These are phyloP conservation scores for Stachybotrys elegans DNA, from an alignment of 2,329 filamentous ascomycete genomes.

Conservation along the genomic window DNA sequence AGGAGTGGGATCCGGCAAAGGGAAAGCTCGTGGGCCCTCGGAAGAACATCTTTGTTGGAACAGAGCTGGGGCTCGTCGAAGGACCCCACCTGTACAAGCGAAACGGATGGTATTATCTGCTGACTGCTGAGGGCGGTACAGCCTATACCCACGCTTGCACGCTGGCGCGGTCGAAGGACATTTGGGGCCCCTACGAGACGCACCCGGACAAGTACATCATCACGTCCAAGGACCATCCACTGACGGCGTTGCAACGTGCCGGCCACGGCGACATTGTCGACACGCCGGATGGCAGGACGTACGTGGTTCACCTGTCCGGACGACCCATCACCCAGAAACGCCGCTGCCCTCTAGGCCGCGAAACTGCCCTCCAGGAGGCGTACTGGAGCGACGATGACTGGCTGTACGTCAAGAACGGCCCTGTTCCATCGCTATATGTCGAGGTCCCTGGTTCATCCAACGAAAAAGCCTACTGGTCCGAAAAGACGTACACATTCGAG, in stretches of 20 bases:
- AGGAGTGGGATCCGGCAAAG: slow-evolving; percentile 48
- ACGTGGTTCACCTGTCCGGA: slow-evolving; percentile 48
- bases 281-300: slow-evolving; percentile 45
- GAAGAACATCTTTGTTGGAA: slow-evolving; percentile 52
- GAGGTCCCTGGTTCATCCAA: slow-evolving; percentile 44
- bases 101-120: slow-evolving; percentile 54
- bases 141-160: slow-evolving; percentile 58
- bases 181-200: slow-evolving; percentile 58
- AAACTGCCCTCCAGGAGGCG: slow-evolving; percentile 54
- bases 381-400: slow-evolving; percentile 56
- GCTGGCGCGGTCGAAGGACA: slow-evolving; percentile 43
- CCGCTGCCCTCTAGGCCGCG: slow-evolving; percentile 49
- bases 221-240: slow-evolving; percentile 44
- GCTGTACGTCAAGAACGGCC: slow-evolving; percentile 57
- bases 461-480: slow-evolving; percentile 44
- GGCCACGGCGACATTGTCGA: slow-evolving; percentile 52
- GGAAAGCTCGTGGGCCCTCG: slow-evolving; percentile 49
- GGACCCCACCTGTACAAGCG: slow-evolving; percentile 55
- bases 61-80: slow-evolving; percentile 49
- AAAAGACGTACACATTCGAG: slow-evolving; percentile 42
- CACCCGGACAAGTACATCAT: slow-evolving; percentile 55
- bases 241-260: slow-evolving; percentile 44
- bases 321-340: slow-evolving; percentile 46
- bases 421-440: slow-evolving; percentile 47
- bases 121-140: slow-evolving; percentile 57